Conservation (phyloP, 805 yeast genomes). For the Candida alai region DNA sequence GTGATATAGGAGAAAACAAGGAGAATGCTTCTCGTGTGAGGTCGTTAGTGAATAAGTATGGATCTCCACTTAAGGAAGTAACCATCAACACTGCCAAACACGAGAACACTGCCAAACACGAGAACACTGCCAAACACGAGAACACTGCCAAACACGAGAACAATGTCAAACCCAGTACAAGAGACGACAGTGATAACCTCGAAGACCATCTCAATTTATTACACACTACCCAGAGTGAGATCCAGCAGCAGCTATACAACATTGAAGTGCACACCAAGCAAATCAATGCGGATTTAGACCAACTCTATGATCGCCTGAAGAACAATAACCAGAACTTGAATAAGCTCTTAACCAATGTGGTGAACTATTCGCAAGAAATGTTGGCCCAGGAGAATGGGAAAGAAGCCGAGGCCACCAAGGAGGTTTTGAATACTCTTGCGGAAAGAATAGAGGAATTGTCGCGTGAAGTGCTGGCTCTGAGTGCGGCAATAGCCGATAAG, state of each 20-base stretch:
- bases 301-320: slow-evolving; percentile 36
- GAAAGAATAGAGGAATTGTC: slow-evolving; percentile 14
- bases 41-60: too few species aligned
- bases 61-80: too few species aligned
- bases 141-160: too few species aligned
- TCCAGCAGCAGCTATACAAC: slow-evolving; percentile 25
- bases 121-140: too few species aligned
- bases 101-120: too few species aligned
- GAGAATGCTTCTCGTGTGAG: too few species aligned
- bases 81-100: too few species aligned
- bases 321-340: slow-evolving; percentile 37
- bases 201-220: slow-evolving; percentile 32
- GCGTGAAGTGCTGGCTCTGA: too few species aligned
- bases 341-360: slow-evolving; percentile 29
- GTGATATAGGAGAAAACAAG: too few species aligned
- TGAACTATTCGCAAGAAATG: slow-evolving; percentile 32
- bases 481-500: too few species aligned
- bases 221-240: slow-evolving; percentile 22
- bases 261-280: slow-evolving; percentile 34
- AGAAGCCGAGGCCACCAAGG: slow-evolving; percentile 34
- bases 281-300: slow-evolving; percentile 31
- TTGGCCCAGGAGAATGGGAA: slow-evolving; percentile 31
- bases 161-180: too few species aligned
- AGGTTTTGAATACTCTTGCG: slow-evolving; percentile 23
- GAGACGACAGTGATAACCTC: too few species aligned